Conservation (phyloP, 2,329 filamentous ascomycete genomes). For the Paradendryphiella salina region DNA sequence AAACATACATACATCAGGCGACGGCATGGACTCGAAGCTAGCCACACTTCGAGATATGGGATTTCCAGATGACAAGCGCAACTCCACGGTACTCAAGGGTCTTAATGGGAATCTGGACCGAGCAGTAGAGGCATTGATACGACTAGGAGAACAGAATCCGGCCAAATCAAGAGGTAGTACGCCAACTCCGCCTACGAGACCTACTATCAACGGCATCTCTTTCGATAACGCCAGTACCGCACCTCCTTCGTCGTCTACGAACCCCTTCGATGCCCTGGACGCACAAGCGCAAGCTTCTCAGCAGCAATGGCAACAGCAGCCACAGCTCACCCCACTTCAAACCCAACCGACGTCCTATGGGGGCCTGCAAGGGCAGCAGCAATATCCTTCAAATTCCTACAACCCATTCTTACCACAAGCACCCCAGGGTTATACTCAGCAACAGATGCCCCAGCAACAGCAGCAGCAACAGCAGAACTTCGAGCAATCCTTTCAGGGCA, state of each 20-base stretch:
- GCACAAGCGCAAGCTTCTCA: conserved; percentile 29
- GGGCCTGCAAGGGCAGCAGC: conserved; percentile 25
- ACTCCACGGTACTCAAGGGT: conserved; percentile 77
- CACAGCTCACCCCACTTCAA: conserved; percentile 30
- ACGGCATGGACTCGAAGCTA: conserved; percentile 76
- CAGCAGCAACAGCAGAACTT: conserved; percentile 48
- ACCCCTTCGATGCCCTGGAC: conserved; percentile 54
- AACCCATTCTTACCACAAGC: conserved; percentile 68
- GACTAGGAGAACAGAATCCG: conserved; percentile 67
- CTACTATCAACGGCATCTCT: conserved; percentile 53
- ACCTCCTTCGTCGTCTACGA: conserved; percentile 34
- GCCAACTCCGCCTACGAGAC: conserved; percentile 52
- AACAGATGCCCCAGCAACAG: conserved; percentile 6
- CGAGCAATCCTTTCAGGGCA: conserved; percentile 72
- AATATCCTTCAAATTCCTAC: conserved; percentile 53
- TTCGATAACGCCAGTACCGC: conserved; percentile 47
- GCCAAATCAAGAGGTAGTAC: conserved; percentile 53
- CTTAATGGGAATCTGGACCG: conserved; percentile 83
- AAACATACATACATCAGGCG: conserved; percentile 58
- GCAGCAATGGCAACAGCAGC: conserved; percentile 44
- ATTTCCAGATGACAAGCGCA: conserved; percentile 80
- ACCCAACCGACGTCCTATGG: conserved; percentile 37
- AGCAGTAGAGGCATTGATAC: conserved; percentile 80
- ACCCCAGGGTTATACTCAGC: conserved; percentile 34
- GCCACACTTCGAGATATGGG: conserved; percentile 84